These are phyloP conservation scores for Sarocladiaceae sp. DNA, from an alignment of 2,329 filamentous ascomycete genomes.

Conservation along the genomic window DNA sequence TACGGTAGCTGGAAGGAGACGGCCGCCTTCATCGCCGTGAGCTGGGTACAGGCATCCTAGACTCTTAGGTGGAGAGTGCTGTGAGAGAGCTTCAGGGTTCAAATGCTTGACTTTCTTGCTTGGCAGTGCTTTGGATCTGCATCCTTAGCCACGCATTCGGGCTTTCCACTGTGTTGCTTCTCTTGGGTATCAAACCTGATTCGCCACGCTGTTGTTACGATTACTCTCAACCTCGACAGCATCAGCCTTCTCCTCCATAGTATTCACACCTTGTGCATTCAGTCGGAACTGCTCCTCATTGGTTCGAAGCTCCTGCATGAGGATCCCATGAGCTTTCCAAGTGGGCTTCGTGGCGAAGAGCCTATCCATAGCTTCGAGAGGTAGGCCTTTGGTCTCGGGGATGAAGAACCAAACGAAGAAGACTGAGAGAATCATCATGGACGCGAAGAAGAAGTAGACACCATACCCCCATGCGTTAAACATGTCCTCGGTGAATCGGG, in stretches of 20 bases:
- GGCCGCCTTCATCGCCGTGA: no score
- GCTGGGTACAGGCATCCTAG: no score
- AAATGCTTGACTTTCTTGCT: no score
- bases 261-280: not conserved
- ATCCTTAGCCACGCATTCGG: no score
- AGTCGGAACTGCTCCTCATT: not conserved
- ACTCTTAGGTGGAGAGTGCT: no score
- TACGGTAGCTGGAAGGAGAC: no score
- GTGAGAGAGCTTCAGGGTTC: no score
- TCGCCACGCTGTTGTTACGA: not conserved
- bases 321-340: conserved; percentile 34
- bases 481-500: conserved; percentile 65
- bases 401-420: conserved; percentile 59
- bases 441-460: conserved; percentile 66
- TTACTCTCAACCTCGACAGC: not conserved
- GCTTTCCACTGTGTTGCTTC: no score
- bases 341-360: conserved; percentile 50
- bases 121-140: no score
- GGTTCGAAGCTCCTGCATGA: conserved; percentile 39
- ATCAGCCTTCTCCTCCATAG: not conserved
- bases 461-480: conserved; percentile 55
- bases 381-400: conserved; percentile 63
- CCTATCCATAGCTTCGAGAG: conserved; percentile 61
- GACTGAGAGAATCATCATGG: conserved; percentile 53
- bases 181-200: no score